Evolutionary conservation across 371 early-diverging fungal species (phyloP).

Genomic region (Mucor ambiguus): DNA sequence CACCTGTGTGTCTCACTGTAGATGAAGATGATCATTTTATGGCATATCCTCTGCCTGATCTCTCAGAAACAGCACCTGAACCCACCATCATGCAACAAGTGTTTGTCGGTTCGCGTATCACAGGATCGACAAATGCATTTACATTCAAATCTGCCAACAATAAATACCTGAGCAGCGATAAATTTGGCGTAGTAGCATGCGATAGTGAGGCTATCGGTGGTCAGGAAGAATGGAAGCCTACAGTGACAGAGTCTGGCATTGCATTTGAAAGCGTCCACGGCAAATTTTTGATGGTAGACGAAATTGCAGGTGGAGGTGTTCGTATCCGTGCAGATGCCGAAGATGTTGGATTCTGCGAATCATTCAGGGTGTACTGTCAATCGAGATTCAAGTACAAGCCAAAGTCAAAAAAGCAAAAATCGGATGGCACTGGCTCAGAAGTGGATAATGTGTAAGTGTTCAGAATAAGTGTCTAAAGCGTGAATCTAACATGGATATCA

Average conservation of each 20-base stretch:
- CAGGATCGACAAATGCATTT: slow-evolving; percentile 55
- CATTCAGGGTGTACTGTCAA: slow-evolving; percentile 73
- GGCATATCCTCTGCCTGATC: slow-evolving; percentile 50
- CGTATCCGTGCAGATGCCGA: slow-evolving; percentile 76
- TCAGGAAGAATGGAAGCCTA: slow-evolving; percentile 78
- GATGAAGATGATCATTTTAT: slow-evolving; percentile 57
- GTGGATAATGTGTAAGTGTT: slow-evolving; percentile 45
- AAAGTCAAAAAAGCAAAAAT: slow-evolving; percentile 39
- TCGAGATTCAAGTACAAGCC: slow-evolving; percentile 57
- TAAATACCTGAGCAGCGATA: slow-evolving; percentile 79
- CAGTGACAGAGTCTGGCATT: slow-evolving; percentile 72
- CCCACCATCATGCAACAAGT: slow-evolving; percentile 74
- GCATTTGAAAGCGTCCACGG: slow-evolving; percentile 67
- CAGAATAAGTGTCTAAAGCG: background rate
- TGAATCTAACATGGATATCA: background rate
- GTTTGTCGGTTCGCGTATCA: slow-evolving; percentile 64
- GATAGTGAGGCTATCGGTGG: slow-evolving; percentile 80
- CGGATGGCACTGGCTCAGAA: slow-evolving; percentile 29
- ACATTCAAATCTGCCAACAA: slow-evolving; percentile 70
- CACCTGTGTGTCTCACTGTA: slow-evolving; percentile 60
- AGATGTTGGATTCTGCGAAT: slow-evolving; percentile 72
- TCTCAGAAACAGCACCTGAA: slow-evolving; percentile 41
- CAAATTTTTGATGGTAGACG: slow-evolving; percentile 66
- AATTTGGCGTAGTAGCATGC: slow-evolving; percentile 77
- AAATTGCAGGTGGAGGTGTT: slow-evolving; percentile 58